Percentiles rank a stretch among this genome's conserved stretches.
Conservation (phyloP, 306 rosid species). For the Gastrolobium bilobum region DNA sequence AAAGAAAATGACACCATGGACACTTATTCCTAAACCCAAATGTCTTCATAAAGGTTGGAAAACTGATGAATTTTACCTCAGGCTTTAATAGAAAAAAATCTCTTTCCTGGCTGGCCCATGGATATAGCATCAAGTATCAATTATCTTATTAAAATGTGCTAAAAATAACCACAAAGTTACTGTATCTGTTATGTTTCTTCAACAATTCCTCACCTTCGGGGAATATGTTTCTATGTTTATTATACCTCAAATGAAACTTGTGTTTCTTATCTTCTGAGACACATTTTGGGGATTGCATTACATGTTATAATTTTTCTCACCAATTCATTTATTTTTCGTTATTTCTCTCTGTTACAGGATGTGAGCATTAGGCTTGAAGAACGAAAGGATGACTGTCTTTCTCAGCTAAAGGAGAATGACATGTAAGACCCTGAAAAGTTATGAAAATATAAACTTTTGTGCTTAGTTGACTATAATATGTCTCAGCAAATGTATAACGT, state of each 20-base stretch:
- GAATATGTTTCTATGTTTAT: constrained; percentile 18
- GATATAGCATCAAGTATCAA: neutral
- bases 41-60: constrained; percentile 25
- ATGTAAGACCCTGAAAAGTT: constrained; percentile 69
- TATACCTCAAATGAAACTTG: constrained; percentile 17
- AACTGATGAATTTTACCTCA: neutral
- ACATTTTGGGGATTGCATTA: constrained; percentile 5
- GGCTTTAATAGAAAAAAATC: constrained; percentile 1
- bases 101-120: constrained; percentile 33
- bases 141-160: constrained; percentile 29
- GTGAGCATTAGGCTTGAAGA: constrained; percentile 93
- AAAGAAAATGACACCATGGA: constrained; percentile 15
- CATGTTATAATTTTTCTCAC: constrained; percentile 19
- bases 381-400: constrained; percentile 89
- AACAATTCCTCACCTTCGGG: constrained; percentile 27
- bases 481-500: constrained; percentile 7
- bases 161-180: constrained; percentile 25
- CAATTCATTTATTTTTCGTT: constrained; percentile 16
- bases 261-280: constrained; percentile 3
- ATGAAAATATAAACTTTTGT: constrained; percentile 8
- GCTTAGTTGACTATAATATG: constrained; percentile 6
- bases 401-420: constrained; percentile 96
- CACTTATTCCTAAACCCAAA: constrained; percentile 28
- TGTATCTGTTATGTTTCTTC: constrained; percentile 6
- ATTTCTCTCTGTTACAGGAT: constrained; percentile 68